Base-by-base conservation (phyloP, 2,329 filamentous ascomycete species). In the Colletotrichum navitas region DNA sequence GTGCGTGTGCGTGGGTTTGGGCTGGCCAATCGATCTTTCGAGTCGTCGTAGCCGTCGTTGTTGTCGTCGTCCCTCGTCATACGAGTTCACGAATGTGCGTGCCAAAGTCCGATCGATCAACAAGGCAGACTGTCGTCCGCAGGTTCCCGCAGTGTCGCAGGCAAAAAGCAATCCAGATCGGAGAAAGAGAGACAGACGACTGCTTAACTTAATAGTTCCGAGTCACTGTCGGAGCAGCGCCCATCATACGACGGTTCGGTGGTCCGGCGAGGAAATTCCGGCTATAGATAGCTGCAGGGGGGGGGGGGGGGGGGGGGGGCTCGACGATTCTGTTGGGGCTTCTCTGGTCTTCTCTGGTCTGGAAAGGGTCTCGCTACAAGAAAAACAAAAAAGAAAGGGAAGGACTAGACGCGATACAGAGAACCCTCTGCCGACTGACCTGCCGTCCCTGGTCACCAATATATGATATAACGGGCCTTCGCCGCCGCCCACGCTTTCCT, bases 371-470 rank as follows among this genome's bases (percentile, higher is more conserved):
- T 68, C 36, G 41, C 64, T n/a, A 18, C 43, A 43, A 5, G 45
- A 56, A 60, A 66, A 41, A 58, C 59, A 68, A 51, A 26, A 54
- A 59, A 68, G 56, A 21, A 45, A 62, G 2, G 29, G 4, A 4
- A 51, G 26, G 36, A 45, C 29, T 8, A 63, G 58, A 63, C 18
- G 54, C 58, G 49, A 62, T 36, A 29, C 45, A 36, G 34, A 36
- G 34, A 11, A 10, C 10, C 2, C 34, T 36, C 34, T 41, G 4
- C 32, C 32, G 45, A 8, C 36, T 58, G 54, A 63, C 64, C 32
- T 24, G 36, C 59, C 52, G 58, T 63, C 36, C 59, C 51, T 36
- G 41, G 56, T 64, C 65, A 52, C 39, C 64, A 68, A 71, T 68
- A 71, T 68, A 62, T 68, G 64, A 58, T 18, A 41, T 41, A 14